Percentiles rank a stretch among this genome's conserved stretches.
phyloP scores from a whole-genome alignment of 169 alveolate genomes.

The Perkinsus olseni region DNA sequence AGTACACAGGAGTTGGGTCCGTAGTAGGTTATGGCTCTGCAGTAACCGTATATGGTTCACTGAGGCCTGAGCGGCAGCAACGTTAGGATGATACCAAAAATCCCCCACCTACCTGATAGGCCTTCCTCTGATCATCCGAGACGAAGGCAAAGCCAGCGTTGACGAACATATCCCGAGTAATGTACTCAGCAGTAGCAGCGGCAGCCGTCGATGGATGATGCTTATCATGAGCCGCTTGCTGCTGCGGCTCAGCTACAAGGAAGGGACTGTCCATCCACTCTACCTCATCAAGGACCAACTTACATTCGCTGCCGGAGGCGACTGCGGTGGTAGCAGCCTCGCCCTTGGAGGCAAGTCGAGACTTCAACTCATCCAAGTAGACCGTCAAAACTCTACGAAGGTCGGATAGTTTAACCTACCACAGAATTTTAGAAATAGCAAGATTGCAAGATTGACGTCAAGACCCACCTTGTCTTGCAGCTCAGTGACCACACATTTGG shows the following conservation, averaged over 20 bases:
- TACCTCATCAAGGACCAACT: background rate
- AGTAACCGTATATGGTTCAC: background rate
- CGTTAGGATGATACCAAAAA: no score
- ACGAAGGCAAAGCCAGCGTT: background rate
- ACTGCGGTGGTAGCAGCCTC: background rate
- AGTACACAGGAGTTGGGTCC: background rate
- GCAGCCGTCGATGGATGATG: background rate
- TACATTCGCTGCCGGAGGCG: background rate
- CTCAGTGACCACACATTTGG: background rate
- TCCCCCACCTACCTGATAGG: background rate
- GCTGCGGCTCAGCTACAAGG: background rate
- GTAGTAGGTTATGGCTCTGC: background rate
- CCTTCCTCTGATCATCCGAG: background rate
- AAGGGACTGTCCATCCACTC: background rate
- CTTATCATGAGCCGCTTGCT: background rate
- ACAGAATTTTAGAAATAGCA: background rate
- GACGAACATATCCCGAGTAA: background rate
- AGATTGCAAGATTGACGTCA: background rate
- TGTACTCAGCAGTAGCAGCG: background rate
- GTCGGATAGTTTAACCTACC: background rate
- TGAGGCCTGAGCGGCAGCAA: background rate
- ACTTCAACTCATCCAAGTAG: background rate
- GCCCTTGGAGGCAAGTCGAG: background rate
- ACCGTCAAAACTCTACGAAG: background rate
- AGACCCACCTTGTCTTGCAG: background rate